phyloP scores from a whole-genome alignment of 768 basidiomycete genomes.

The Leucogyrophana mollusca region DNA sequence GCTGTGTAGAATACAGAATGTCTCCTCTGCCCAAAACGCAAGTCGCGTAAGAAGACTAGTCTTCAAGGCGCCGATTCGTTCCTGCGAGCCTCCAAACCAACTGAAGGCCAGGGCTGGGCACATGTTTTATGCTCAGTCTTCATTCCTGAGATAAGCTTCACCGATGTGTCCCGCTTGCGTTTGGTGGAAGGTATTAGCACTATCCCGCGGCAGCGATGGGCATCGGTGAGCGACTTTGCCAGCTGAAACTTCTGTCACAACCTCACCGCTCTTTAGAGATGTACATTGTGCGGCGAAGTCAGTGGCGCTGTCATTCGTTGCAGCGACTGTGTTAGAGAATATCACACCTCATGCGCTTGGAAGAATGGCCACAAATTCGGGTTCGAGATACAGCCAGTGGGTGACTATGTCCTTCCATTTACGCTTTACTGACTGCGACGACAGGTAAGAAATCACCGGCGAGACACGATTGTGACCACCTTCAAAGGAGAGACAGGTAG shows the following conservation, averaged over 20 bases:
- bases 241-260: not conserved
- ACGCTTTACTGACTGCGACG: not conserved
- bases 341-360: conserved; percentile 93
- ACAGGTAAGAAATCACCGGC: conserved; percentile 76
- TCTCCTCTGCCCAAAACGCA: conserved; percentile 71
- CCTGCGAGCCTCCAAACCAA: conserved; percentile 80
- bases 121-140: conserved; percentile 91
- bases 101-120: conserved; percentile 91
- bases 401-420: conserved; percentile 20
- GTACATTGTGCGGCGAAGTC: conserved; percentile 66
- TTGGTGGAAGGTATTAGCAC: conserved; percentile 85
- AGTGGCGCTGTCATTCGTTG: conserved; percentile 86
- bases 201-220: conserved; percentile 71
- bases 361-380: conserved; percentile 79
- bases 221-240: conserved; percentile 49
- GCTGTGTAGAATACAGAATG: conserved; percentile 71
- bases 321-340: conserved; percentile 75
- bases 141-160: conserved; percentile 80
- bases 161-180: conserved; percentile 69
- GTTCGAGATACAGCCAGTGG: conserved; percentile 86
- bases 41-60: conserved; percentile 35
- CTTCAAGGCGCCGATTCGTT: conserved; percentile 59
- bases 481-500: conserved; percentile 80
- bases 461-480: conserved; percentile 63
- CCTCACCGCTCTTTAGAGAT: conserved; percentile 48